A percentile compares a stretch with the other conserved stretches of the same genome.
Evolutionary conservation across 495 filamentous ascomycete species (phyloP).

Genomic region (Penicillium roqueforti): DNA sequence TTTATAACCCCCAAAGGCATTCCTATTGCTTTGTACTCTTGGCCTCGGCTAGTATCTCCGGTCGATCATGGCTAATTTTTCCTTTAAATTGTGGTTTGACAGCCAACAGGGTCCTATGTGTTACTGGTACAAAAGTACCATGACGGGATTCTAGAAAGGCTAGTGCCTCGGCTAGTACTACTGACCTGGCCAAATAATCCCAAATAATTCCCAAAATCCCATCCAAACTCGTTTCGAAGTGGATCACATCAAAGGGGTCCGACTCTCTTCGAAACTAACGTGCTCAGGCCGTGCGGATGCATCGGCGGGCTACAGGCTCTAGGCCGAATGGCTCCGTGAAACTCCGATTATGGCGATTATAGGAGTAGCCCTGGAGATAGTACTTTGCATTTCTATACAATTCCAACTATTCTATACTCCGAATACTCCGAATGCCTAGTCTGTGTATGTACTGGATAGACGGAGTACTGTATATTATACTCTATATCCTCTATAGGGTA

Average conservation of each 20-base stretch:
- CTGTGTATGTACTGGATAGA: too few species aligned
- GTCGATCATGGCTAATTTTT: neutral
- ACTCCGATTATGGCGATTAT: neutral
- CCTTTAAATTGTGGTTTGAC: neutral
- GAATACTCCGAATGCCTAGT: too few species aligned
- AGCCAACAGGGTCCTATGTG: neutral
- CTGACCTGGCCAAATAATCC: neutral
- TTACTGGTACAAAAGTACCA: neutral
- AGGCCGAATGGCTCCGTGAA: neutral
- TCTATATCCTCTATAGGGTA: too few species aligned
- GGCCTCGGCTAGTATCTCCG: neutral
- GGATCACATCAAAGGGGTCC: neutral
- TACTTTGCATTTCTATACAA: too few species aligned
- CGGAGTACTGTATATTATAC: too few species aligned
- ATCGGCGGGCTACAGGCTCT: neutral
- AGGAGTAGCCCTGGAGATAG: too few species aligned
- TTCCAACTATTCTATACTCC: too few species aligned
- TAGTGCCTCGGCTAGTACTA: neutral
- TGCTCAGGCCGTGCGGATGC: neutral
- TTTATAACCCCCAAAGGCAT: neutral
- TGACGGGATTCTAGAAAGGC: neutral
- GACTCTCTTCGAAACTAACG: neutral
- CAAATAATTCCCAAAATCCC: neutral
- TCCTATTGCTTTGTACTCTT: neutral
- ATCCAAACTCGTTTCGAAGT: neutral